A percentile compares a stretch with the other conserved stretches of the same genome.
These are phyloP conservation scores for Stylosanthes scabra DNA, from an alignment of 331 rosid species.

Conservation along the genomic window DNA sequence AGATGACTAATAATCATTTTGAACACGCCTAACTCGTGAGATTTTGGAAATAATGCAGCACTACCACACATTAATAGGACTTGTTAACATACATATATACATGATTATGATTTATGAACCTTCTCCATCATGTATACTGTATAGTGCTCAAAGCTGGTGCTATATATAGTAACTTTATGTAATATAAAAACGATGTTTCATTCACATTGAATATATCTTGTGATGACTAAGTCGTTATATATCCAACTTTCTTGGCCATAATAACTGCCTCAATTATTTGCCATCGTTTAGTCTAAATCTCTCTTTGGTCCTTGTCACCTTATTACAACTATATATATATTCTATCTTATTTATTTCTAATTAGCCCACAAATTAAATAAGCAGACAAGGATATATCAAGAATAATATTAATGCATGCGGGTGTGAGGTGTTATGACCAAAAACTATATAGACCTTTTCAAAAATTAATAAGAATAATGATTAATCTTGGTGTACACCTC, in stretches of 20 bases:
- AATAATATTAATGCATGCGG: neutral
- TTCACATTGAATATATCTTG: too few species aligned
- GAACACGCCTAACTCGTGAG: constrained; percentile 6
- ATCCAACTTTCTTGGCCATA: too few species aligned
- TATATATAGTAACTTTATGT: too few species aligned
- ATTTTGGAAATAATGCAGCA: neutral
- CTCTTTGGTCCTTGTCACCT: neutral
- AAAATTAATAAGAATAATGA: too few species aligned
- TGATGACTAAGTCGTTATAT: too few species aligned
- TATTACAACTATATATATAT: neutral
- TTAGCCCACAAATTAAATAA: constrained; percentile 12
- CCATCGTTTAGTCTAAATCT: neutral
- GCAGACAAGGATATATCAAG: neutral
- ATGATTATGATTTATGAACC: neutral
- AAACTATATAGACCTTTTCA: too few species aligned
- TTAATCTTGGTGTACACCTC: too few species aligned
- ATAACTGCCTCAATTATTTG: too few species aligned
- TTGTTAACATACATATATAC: neutral
- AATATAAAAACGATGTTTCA: neutral
- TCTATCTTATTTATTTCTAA: constrained; percentile 13
- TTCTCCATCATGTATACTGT: neutral
- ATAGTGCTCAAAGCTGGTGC: neutral
- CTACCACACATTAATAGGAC: neutral
- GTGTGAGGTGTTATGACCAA: neutral
- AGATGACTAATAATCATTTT: too few species aligned